These are phyloP conservation scores for Acanthamoeba divionensis DNA, from an alignment of 208 protist genomes.

Conservation along the genomic window DNA sequence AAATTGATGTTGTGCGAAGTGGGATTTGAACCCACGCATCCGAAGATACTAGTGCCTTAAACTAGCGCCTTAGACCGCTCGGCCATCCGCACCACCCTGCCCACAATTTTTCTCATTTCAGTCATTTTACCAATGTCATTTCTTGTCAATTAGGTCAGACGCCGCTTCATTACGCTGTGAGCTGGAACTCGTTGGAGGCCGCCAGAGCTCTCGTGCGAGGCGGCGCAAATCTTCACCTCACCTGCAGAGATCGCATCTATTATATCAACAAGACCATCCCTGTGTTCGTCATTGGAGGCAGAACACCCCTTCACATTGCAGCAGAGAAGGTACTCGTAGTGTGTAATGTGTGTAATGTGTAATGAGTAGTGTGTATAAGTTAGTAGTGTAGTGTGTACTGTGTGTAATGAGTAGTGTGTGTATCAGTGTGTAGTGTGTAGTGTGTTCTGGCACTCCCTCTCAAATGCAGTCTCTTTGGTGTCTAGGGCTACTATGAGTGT, in stretches of 20 bases:
- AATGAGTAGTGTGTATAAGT: too few relatives aligned
- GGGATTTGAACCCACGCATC: too few relatives aligned
- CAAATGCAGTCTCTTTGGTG: not conserved
- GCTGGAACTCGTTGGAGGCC: not conserved
- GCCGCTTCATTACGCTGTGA: conserved; percentile 5
- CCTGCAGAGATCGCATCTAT: not conserved
- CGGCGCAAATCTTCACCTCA: not conserved
- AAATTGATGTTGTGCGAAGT: too few relatives aligned
- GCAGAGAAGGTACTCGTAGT: not conserved
- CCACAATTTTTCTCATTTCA: too few relatives aligned
- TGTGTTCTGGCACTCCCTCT: not conserved
- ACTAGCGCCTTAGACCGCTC: too few relatives aligned
- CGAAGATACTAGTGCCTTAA: too few relatives aligned
- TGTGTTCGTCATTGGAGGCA: conserved; percentile 1
- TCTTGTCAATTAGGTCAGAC: too few relatives aligned
- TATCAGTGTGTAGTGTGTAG: not conserved
- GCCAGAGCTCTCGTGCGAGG: not conserved
- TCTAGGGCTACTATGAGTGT: conserved; percentile 16
- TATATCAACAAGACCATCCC: conserved; percentile 46
- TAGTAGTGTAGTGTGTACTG: too few relatives aligned
- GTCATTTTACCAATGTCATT: too few relatives aligned
- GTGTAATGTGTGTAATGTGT: too few relatives aligned
- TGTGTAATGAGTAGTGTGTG: too few relatives aligned
- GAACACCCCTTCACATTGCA: conserved; percentile 11
- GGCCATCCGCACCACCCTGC: too few relatives aligned